phyloP scores from a whole-genome alignment of 495 filamentous ascomycete genomes.

The Penicillium chermesinum region DNA sequence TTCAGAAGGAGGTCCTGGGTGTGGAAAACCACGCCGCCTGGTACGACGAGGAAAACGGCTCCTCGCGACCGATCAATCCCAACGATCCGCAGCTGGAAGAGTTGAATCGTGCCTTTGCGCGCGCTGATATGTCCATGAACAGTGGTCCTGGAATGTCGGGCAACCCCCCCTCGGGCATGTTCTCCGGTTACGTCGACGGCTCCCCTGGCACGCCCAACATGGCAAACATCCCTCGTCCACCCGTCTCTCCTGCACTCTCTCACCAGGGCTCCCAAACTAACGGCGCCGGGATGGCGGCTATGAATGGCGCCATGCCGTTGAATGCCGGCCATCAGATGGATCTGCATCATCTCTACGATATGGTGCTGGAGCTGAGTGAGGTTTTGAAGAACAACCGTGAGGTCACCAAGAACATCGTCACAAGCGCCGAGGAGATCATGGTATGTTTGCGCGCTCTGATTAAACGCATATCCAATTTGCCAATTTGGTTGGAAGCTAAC shows the following conservation, averaged over 20 bases:
- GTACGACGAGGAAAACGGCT: constrained; percentile 30
- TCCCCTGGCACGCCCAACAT: constrained; percentile 29
- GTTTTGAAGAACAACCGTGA: constrained; percentile 73
- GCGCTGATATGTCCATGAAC: constrained; percentile 36
- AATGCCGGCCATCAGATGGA: constrained; percentile 84
- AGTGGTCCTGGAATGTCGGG: constrained; percentile 28
- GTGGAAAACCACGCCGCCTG: constrained; percentile 29
- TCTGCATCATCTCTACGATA: constrained; percentile 75
- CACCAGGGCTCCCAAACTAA: constrained; percentile 45
- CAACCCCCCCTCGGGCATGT: constrained; percentile 28
- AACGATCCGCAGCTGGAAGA: constrained; percentile 32
- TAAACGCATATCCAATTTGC: neutral
- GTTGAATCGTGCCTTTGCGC: constrained; percentile 35
- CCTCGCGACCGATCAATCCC: constrained; percentile 22
- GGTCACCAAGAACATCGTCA: constrained; percentile 67
- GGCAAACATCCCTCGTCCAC: constrained; percentile 33
- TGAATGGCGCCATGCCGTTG: constrained; percentile 55
- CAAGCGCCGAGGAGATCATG: constrained; percentile 59
- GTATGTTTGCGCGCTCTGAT: constrained; percentile 27
- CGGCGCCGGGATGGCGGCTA: constrained; percentile 53
- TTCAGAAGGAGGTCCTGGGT: constrained; percentile 39
- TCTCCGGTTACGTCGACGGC: constrained; percentile 31
- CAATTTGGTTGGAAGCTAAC: constrained; percentile 13
- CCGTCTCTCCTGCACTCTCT: constrained; percentile 31
- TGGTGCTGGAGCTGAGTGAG: constrained; percentile 75